Evolutionary conservation across 805 yeast species (phyloP), one percentile per base, ranked within the genome.

Genomic region (Sugiyamaella valdiviana): DNA sequence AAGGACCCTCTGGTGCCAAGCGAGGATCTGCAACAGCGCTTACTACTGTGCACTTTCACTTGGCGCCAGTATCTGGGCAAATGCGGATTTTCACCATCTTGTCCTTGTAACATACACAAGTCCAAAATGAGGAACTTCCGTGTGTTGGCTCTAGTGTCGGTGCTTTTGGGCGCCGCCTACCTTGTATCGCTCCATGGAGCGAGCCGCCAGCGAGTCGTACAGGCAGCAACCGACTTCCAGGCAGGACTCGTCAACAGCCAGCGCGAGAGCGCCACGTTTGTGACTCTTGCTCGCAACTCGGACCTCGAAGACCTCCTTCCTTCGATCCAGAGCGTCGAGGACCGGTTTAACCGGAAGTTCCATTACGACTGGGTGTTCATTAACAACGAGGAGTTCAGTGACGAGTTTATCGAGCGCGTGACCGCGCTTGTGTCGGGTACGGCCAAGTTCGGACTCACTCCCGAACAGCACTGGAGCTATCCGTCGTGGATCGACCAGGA

Each of bases 281-380:
- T 83, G 55, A 79, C 87, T 2, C 68, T 86, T 32, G 87, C 86
- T 39, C 73, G 89, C 55, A 85, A 86, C 62, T 60, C 68, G 9
- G 93, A 86, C 50, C 65, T 85, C 2, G 76, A 73, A 59, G 67
- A 66, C 12, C 70, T 85, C 61, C 62, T 81, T 5, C 73, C 74
- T 39, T 75, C 91, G 3, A 77, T 85, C 44, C 75, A 78, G 54
- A 73, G 74, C 49, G 77, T 81, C 41, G 85, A 85, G 59, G 80
- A 76, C 54, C 66, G 90, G 36, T 85, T 83, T 69, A 85, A 85
- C 64, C 32, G 60, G 38, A 68, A 72, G 46, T 82, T 64, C 60
- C 75, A 79, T 55, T 85, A 85, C 60, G 93, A 85, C 63, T 85
- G 89, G 87, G 82, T 84, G 2, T 85, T 86, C 57, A 64, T 85